Percentiles rank a stretch among this genome's conserved stretches.
Evolutionary conservation across 257 asterid genomes (phyloP).

Genomic region (Solanum tarapatanum): DNA sequence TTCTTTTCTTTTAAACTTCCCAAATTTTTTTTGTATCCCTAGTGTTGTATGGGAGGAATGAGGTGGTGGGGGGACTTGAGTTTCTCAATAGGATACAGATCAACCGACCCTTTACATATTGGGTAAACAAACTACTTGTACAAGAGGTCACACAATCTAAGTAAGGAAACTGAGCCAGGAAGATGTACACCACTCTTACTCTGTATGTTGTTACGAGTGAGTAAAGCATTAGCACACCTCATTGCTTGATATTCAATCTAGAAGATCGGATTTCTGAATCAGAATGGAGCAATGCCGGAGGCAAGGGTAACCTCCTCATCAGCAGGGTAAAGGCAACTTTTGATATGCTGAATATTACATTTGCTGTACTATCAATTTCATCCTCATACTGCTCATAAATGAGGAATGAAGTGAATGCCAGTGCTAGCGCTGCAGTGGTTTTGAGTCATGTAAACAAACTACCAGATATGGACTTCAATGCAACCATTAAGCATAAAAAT

Average conservation of each 20-base stretch:
- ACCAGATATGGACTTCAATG: background rate
- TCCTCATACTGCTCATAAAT: conserved; percentile 83
- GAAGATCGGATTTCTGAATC: background rate
- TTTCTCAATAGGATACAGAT: background rate
- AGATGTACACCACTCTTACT: background rate
- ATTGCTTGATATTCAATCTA: background rate
- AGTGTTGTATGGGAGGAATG: background rate
- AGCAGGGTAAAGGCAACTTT: background rate
- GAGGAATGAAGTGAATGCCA: conserved; percentile 56
- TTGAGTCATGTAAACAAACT: conserved; percentile 1
- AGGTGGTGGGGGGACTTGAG: background rate
- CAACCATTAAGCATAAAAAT: background rate
- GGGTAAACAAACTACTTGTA: background rate
- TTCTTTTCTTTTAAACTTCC: background rate
- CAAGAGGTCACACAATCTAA: background rate
- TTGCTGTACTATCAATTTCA: conserved; percentile 39
- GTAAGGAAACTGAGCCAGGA: background rate
- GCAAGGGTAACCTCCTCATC: conserved; percentile 6
- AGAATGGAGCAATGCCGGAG: background rate
- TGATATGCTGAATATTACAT: background rate
- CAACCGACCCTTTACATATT: background rate
- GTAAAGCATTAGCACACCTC: background rate
- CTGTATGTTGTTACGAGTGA: background rate
- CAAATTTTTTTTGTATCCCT: background rate
- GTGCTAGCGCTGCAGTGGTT: conserved; percentile 47